These are phyloP conservation scores for Aureobasidium leucospermi DNA, from an alignment of 2,329 filamentous ascomycete species.

Conservation along the genomic window DNA sequence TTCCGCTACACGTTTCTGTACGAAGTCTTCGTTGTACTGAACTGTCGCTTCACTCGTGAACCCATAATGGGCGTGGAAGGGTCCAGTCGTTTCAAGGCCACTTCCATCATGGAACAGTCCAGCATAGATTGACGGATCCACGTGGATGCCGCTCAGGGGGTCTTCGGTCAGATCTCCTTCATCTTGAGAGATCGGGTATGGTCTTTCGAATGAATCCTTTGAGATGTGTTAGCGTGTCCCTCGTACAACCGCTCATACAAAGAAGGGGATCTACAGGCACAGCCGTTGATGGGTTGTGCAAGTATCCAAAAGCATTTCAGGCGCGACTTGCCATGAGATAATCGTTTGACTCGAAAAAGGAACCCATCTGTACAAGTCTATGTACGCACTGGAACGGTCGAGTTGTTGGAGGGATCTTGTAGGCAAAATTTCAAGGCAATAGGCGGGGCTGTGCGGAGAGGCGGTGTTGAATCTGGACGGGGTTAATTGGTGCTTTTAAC, in stretches of 20 bases:
- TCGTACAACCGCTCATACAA: background rate
- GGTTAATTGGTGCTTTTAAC: constrained; percentile 12
- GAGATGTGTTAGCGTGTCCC: background rate
- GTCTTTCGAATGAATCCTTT: background rate
- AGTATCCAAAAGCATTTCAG: background rate
- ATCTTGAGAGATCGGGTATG: background rate
- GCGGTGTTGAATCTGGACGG: background rate
- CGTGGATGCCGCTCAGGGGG: background rate
- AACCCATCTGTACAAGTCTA: constrained; percentile 5
- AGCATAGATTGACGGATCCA: background rate
- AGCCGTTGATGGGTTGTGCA: constrained; percentile 10
- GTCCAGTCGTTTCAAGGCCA: background rate
- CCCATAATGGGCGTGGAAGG: background rate
- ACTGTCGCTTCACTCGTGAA: background rate
- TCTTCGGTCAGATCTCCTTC: constrained; percentile 3
- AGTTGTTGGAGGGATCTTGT: background rate
- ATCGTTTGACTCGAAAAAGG: background rate
- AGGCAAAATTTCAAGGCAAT: background rate
- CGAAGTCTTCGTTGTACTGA: constrained; percentile 7
- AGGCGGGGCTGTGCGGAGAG: constrained; percentile 8
- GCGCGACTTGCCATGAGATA: constrained; percentile 4
- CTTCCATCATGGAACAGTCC: background rate
- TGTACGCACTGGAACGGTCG: background rate
- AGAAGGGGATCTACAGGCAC: constrained; percentile 4
- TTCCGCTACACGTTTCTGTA: constrained; percentile 6